These are phyloP conservation scores for Ambrosiella beaveri DNA, from an alignment of 2,329 filamentous ascomycete genomes.

Conservation along the genomic window DNA sequence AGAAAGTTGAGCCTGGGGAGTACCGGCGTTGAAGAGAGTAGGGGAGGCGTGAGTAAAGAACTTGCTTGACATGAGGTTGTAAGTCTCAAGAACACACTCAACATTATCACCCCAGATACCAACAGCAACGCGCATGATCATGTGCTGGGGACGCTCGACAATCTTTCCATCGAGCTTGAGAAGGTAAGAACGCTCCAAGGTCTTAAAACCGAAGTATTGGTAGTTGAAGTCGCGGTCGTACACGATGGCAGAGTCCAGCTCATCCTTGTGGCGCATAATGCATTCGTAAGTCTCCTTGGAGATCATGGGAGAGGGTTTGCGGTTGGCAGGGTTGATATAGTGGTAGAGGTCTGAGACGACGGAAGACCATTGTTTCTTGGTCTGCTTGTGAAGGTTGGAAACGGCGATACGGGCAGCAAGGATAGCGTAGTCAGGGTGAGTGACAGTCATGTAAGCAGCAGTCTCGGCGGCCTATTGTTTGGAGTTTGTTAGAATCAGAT, in stretches of 20 bases:
- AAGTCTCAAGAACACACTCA: constrained; percentile 89
- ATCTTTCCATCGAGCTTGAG: constrained; percentile 91
- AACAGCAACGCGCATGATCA: constrained; percentile 98
- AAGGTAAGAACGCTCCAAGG: constrained; percentile 90
- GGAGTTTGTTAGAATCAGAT: constrained; percentile 13
- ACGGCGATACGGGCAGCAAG: constrained; percentile 96
- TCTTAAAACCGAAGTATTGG: constrained; percentile 99
- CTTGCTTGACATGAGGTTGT: constrained; percentile 97
- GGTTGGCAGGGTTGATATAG: constrained; percentile 92
- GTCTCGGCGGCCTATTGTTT: constrained; percentile 77
- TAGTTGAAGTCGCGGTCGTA: constrained; percentile 99
- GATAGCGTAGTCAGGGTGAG: constrained; percentile 96
- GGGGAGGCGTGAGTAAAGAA: constrained; percentile 97
- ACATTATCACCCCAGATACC: constrained; percentile 93
- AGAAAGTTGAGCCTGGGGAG: constrained; percentile 81
- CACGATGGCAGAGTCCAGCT: constrained; percentile 96
- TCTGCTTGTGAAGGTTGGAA: constrained; percentile 99
- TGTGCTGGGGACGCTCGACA: constrained; percentile 92
- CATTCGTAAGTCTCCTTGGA: constrained; percentile 77
- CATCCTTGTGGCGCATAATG: constrained; percentile 89
- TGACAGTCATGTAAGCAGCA: constrained; percentile 98
- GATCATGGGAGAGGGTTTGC: constrained; percentile 77
- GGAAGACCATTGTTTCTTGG: constrained; percentile 98
- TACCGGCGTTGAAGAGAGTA: constrained; percentile 95
- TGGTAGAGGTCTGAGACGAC: constrained; percentile 86